Conservation (phyloP, 768 basidiomycete genomes). For the Lactifluus volemus region DNA sequence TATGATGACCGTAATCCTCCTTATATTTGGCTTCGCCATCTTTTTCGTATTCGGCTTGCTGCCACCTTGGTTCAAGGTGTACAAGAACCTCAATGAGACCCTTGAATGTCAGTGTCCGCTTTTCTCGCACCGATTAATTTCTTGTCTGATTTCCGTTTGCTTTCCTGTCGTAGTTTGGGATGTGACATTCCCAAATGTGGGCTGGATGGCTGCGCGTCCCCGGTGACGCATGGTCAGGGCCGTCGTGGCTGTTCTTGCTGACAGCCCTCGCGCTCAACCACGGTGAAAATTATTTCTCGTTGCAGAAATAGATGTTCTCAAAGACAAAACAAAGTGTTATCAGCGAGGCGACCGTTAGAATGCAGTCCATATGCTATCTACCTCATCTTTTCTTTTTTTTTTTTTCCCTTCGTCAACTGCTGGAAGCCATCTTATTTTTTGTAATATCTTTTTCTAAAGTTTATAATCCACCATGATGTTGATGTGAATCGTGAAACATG, state of each 20-base stretch:
- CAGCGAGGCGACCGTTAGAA: not conserved
- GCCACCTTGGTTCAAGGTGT: constrained; percentile 42
- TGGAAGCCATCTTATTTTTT: not conserved
- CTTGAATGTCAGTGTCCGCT: constrained; percentile 32
- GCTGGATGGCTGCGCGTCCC: constrained; percentile 38
- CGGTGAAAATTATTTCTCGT: constrained; percentile 36
- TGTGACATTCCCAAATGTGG: constrained; percentile 40
- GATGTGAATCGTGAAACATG: not conserved
- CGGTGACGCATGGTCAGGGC: constrained; percentile 34
- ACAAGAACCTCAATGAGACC: constrained; percentile 38
- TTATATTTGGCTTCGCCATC: constrained; percentile 36
- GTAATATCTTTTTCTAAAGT: not conserved
- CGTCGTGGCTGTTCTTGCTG: constrained; percentile 31
- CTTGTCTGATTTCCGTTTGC: not conserved
- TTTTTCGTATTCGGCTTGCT: constrained; percentile 38
- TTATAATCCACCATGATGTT: not conserved
- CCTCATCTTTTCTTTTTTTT: no score
- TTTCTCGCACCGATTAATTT: not conserved
- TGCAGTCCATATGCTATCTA: not conserved
- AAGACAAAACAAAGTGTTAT: constrained; percentile 22
- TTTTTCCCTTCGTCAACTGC: not conserved
- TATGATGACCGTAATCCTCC: constrained; percentile 32
- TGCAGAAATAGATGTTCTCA: constrained; percentile 34
- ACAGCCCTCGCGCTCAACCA: constrained; percentile 35
- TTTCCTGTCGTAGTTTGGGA: constrained; percentile 31